Percentiles rank a stretch among this genome's conserved stretches.
These are phyloP conservation scores for Neolecta irregularis DNA, from an alignment of 1,139 yeast species.

Conservation along the genomic window DNA sequence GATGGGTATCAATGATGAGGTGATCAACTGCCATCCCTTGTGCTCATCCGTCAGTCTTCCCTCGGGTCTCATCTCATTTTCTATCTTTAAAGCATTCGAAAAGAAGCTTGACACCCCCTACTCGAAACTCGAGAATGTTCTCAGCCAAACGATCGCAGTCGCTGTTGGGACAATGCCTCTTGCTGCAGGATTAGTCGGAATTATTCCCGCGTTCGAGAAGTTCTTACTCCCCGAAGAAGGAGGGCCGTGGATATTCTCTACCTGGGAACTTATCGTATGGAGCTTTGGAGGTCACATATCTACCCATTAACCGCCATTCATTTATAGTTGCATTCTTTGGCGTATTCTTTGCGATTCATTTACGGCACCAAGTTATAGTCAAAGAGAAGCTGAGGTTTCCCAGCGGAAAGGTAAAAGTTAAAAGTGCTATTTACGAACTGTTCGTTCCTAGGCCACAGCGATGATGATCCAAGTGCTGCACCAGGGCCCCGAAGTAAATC, in stretches of 20 bases:
- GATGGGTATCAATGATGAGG: conserved; percentile 99
- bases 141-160: conserved; percentile 66
- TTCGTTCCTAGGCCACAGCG: too few species aligned
- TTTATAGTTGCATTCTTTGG: conserved; percentile 89
- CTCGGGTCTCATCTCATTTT: conserved; percentile 74
- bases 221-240: conserved; percentile 64
- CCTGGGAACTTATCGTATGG: conserved; percentile 56
- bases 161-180: conserved; percentile 97
- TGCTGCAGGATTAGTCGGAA: conserved; percentile 88
- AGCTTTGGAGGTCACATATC: too few species aligned
- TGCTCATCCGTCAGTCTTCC: too few species aligned
- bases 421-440: too few species aligned
- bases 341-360: conserved; percentile 81
- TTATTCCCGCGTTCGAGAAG: conserved; percentile 91
- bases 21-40: too few species aligned
- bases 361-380: conserved; percentile 64
- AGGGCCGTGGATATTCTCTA: conserved; percentile 32
- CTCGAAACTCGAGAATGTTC: conserved; percentile 85
- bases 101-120: conserved; percentile 35
- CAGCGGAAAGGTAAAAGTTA: conserved; percentile 79
- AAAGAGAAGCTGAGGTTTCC: conserved; percentile 82
- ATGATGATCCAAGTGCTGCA: conserved; percentile 78
- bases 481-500: too few species aligned
- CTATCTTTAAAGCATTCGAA: conserved; percentile 47
- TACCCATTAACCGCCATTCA: too few species aligned